Evolutionary conservation across 2,329 filamentous ascomycete genomes (phyloP).

Genomic region (Tolypocladium paradoxum): DNA sequence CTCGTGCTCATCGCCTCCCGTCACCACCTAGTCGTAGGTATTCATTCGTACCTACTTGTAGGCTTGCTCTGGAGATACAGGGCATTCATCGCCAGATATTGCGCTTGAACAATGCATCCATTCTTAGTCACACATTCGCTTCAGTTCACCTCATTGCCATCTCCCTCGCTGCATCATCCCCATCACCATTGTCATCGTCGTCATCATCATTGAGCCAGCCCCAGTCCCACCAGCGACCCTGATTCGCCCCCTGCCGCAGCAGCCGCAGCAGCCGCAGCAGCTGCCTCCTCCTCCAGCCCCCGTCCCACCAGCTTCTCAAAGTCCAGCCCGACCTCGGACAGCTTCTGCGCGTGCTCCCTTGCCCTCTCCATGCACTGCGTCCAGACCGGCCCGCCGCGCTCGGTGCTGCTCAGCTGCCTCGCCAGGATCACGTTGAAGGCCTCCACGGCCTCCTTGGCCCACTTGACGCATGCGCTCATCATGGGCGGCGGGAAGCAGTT

Average conservation of each 20-base stretch:
- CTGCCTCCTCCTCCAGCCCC: slow-evolving; percentile 27
- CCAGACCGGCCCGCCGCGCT: slow-evolving; percentile 67
- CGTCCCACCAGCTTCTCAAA: slow-evolving; percentile 73
- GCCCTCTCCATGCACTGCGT: slow-evolving; percentile 73
- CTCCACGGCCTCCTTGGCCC: slow-evolving; percentile 94
- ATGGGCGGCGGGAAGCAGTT: slow-evolving; percentile 73
- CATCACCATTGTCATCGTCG: background rate
- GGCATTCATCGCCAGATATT: background rate
- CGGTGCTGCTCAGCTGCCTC: slow-evolving; percentile 78
- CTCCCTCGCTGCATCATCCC: background rate
- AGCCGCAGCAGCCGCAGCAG: slow-evolving; percentile 4
- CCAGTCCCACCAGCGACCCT: slow-evolving; percentile 13
- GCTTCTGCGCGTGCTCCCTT: slow-evolving; percentile 65
- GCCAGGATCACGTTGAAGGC: slow-evolving; percentile 76
- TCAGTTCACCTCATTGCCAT: background rate
- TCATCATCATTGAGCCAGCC: slow-evolving; percentile 13
- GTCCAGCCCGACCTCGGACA: slow-evolving; percentile 80
- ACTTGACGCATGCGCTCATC: slow-evolving; percentile 92
- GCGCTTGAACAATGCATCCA: background rate
- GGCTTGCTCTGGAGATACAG: background rate
- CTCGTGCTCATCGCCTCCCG: background rate
- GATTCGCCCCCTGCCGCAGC: slow-evolving; percentile 8
- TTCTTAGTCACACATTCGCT: background rate
- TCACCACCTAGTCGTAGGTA: too few relatives aligned
- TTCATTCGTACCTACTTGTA: too few relatives aligned